A percentile compares a stretch with the other conserved stretches of the same genome.
phyloP scores from a whole-genome alignment of 495 filamentous ascomycete species.

The Thozetella sp. region DNA sequence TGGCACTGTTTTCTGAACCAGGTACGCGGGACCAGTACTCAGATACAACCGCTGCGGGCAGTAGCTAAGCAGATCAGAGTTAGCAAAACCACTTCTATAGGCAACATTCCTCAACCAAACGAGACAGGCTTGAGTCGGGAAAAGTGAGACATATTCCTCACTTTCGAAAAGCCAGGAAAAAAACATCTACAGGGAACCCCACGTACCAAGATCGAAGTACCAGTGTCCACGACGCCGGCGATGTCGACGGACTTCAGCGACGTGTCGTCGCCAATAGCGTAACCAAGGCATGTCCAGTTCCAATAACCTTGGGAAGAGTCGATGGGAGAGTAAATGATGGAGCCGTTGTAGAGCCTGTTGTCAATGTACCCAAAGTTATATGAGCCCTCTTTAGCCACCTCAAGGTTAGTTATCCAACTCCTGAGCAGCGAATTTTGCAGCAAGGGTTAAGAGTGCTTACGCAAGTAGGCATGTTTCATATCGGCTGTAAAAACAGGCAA shows the following conservation, averaged over 20 bases:
- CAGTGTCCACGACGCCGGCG: background rate
- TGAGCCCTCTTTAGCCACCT: background rate
- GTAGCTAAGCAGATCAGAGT: background rate
- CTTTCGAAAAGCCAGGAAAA: no score
- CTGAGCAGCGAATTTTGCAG: no score
- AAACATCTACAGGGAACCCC: no score
- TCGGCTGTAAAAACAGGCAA: background rate
- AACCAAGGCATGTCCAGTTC: background rate
- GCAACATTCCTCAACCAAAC: background rate
- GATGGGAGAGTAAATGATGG: background rate
- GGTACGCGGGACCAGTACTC: background rate
- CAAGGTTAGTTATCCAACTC: no score
- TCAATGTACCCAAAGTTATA: background rate
- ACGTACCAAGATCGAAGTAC: background rate
- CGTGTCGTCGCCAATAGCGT: background rate
- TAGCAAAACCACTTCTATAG: background rate
- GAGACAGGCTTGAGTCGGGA: no score
- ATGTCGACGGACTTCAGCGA: background rate
- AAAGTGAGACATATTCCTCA: background rate
- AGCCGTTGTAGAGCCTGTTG: background rate
- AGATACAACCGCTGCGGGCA: background rate
- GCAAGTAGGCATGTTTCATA: background rate
- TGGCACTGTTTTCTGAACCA: background rate
- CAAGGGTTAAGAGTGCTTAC: no score
- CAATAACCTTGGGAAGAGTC: background rate